These are phyloP conservation scores for Trametes sp. DNA, from an alignment of 1,284 basidiomycete genomes.

Conservation along the genomic window DNA sequence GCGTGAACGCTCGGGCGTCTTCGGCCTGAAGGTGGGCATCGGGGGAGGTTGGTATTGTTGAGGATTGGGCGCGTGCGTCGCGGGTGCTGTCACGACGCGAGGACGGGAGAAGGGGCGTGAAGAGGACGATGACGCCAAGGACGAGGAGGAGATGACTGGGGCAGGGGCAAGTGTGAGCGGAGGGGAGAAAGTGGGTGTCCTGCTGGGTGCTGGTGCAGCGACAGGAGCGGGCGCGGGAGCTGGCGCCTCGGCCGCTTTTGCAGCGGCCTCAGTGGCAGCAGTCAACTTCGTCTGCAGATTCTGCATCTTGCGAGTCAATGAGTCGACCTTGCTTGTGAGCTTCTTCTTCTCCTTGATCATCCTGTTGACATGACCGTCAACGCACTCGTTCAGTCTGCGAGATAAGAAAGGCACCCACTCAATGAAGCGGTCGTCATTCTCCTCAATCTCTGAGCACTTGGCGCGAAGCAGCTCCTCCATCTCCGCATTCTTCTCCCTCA, in stretches of 20 bases:
- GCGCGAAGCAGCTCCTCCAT: conserved; percentile 73
- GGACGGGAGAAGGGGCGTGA: conserved; percentile 23
- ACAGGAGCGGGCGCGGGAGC: conserved; percentile 19
- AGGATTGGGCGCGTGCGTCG: conserved; percentile 2
- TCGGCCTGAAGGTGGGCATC: conserved; percentile 35
- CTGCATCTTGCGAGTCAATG: conserved; percentile 73
- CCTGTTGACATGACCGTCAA: conserved; percentile 46
- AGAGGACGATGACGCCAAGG: conserved; percentile 16
- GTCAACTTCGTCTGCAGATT: conserved; percentile 71
- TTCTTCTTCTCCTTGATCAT: conserved; percentile 83
- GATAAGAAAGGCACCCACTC: conserved; percentile 58
- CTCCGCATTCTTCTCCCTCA: conserved; percentile 73
- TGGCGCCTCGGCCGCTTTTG: conserved; percentile 32
- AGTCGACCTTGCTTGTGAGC: conserved; percentile 69
- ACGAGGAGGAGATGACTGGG: conserved; percentile 16
- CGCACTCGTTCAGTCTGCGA: too few species aligned
- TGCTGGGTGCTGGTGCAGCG: conserved; percentile 17
- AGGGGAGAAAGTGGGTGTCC: conserved; percentile 14
- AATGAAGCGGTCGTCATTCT: conserved; percentile 79
- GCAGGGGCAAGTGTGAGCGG: conserved; percentile 22
- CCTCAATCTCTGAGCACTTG: conserved; percentile 82
- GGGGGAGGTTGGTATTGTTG: conserved; percentile 28
- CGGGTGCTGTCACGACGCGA: conserved; percentile 28
- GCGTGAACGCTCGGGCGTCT: conserved; percentile 43
- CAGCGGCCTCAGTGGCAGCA: conserved; percentile 52